Evolutionary conservation across 257 asterid genomes (phyloP).

Genomic region (Solanum megistacrolobum): DNA sequence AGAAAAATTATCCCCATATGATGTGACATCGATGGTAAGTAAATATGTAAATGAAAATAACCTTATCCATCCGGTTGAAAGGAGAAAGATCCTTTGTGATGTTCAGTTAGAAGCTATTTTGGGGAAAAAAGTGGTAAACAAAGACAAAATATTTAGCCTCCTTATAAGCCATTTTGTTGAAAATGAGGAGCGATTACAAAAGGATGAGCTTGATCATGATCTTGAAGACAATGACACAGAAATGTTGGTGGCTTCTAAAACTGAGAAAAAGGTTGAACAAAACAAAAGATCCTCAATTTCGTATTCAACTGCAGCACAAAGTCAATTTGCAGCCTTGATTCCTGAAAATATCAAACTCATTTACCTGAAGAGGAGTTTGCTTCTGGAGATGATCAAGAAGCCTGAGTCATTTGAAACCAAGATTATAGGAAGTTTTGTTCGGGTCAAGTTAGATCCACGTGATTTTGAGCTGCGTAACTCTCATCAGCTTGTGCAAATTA

Average conservation of each 20-base stretch:
- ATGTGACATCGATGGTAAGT: conserved; percentile 35
- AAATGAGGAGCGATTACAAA: conserved; percentile 39
- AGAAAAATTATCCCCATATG: conserved; percentile 31
- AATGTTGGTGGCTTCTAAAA: conserved; percentile 8
- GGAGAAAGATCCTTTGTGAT: conserved; percentile 45
- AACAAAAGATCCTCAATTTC: not conserved
- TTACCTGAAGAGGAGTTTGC: conserved; percentile 14
- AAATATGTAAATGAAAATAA: conserved; percentile 39
- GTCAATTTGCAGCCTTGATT: conserved; percentile 42
- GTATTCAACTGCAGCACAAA: conserved; percentile 4
- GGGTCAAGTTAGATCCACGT: conserved; percentile 34
- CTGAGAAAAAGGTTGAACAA: conserved; percentile 8
- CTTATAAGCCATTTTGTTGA: conserved; percentile 47
- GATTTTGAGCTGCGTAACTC: conserved; percentile 24
- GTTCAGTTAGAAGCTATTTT: conserved; percentile 35
- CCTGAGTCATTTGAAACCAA: not conserved
- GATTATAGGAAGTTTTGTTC: conserved; percentile 6
- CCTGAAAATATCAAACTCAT: conserved; percentile 66
- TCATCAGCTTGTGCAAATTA: conserved; percentile 61
- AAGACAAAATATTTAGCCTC: conserved; percentile 29
- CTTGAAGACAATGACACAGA: conserved; percentile 14
- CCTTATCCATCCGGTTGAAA: conserved; percentile 35
- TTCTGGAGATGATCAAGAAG: conserved; percentile 34
- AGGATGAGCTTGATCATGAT: conserved; percentile 28
- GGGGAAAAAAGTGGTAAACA: conserved; percentile 21